Percentiles rank a stretch among this genome's conserved stretches.
These are phyloP conservation scores for Fusarium fracticaudum DNA, from an alignment of 2,329 filamentous ascomycete species.

Conservation along the genomic window DNA sequence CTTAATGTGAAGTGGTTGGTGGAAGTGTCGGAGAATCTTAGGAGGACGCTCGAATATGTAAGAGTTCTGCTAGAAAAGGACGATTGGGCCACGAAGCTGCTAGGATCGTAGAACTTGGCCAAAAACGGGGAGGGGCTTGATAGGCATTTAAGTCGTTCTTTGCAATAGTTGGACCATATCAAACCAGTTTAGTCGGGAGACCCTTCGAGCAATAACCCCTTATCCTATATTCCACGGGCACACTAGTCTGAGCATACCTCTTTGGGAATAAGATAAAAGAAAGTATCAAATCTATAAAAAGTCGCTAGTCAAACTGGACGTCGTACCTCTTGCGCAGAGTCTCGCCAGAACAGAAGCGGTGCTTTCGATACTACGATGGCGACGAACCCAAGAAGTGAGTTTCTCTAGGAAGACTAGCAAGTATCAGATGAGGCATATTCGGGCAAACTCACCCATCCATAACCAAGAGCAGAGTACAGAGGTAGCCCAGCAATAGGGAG, in stretches of 20 bases:
- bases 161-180: neutral
- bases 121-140: neutral
- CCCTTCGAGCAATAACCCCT: neutral
- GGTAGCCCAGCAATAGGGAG: slow-evolving; percentile 6
- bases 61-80: neutral
- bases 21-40: neutral
- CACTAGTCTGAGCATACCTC: no score
- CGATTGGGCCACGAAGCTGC: neutral
- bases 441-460: neutral
- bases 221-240: neutral
- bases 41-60: neutral
- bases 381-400: slow-evolving; percentile 9
- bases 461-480: slow-evolving; percentile 7
- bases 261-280: neutral
- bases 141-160: neutral
- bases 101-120: no score
- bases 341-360: slow-evolving; percentile 10
- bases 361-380: slow-evolving; percentile 1
- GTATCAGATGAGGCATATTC: fast-evolving
- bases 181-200: neutral
- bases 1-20: slow-evolving; percentile 6
- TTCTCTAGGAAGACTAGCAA: neutral
- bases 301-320: neutral
- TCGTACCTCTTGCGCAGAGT: slow-evolving; percentile 3
- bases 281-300: no score